Percentiles rank a stretch among this genome's conserved stretches.
Conservation (phyloP, 768 basidiomycete genomes). For the Lanmaoa rubissima region DNA sequence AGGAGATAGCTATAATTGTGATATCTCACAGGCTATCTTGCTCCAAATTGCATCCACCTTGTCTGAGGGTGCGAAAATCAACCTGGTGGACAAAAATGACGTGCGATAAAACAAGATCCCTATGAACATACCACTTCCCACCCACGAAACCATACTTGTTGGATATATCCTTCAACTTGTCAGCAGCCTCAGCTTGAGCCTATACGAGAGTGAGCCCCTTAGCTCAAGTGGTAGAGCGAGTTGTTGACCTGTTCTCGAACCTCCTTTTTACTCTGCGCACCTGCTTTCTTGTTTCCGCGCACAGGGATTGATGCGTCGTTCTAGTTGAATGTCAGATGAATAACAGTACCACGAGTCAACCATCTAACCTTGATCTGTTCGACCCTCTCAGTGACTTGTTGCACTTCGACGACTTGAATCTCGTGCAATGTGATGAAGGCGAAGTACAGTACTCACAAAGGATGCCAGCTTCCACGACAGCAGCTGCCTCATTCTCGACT, state of each 20-base stretch:
- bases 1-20: background rate
- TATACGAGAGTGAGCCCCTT: slow-evolving; percentile 24
- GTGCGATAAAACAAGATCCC: background rate
- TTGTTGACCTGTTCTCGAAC: slow-evolving; percentile 59
- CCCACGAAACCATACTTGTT: slow-evolving; percentile 47
- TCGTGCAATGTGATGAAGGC: background rate
- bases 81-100: slow-evolving; percentile 40
- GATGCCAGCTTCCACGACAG: slow-evolving; percentile 44
- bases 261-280: slow-evolving; percentile 73
- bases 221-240: background rate
- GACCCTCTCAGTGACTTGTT: slow-evolving; percentile 53
- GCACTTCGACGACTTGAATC: slow-evolving; percentile 40
- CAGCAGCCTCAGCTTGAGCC: slow-evolving; percentile 59
- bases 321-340: slow-evolving; percentile 34
- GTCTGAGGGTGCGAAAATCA: slow-evolving; percentile 61
- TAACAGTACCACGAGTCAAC: background rate
- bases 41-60: slow-evolving; percentile 65
- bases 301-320: slow-evolving; percentile 64
- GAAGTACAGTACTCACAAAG: slow-evolving; percentile 40
- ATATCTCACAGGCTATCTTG: slow-evolving; percentile 53
- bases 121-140: slow-evolving; percentile 62
- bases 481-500: slow-evolving; percentile 24
- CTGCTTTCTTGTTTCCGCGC: slow-evolving; percentile 70
- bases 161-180: slow-evolving; percentile 61
- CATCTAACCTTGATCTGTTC: slow-evolving; percentile 56